A percentile compares a stretch with the other conserved stretches of the same genome.
Evolutionary conservation across 2,329 filamentous ascomycete genomes (phyloP).

Genomic region (Fusarium tricinctum): DNA sequence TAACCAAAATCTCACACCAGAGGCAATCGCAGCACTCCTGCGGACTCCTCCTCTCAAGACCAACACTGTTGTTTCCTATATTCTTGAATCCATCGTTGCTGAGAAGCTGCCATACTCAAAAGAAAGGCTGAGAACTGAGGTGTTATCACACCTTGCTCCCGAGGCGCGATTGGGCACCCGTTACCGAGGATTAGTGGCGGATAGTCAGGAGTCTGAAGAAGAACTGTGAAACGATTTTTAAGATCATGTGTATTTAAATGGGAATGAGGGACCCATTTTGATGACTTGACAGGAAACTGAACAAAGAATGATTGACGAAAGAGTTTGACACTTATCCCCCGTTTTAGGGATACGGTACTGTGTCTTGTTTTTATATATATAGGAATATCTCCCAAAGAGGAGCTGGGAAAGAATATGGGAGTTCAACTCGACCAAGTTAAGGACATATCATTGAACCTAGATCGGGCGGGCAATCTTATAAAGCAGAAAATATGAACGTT

Average conservation of each 20-base stretch:
- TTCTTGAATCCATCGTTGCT: constrained; percentile 67
- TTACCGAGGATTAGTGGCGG: constrained; percentile 50
- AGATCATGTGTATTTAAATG: background rate
- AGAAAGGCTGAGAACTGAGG: constrained; percentile 60
- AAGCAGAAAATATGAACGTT: no score
- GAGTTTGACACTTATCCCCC: background rate
- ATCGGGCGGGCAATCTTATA: background rate
- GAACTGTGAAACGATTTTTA: background rate
- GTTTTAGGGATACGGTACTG: background rate
- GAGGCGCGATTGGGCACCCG: constrained; percentile 22
- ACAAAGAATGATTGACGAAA: constrained; percentile 14
- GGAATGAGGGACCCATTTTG: background rate
- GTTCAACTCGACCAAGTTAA: background rate
- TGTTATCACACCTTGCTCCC: constrained; percentile 57
- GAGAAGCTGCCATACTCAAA: constrained; percentile 67
- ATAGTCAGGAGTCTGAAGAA: constrained; percentile 14
- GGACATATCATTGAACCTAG: background rate
- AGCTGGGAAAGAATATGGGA: background rate
- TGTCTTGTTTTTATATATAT: background rate
- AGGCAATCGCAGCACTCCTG: constrained; percentile 67
- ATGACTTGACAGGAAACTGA: background rate
- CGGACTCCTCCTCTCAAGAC: constrained; percentile 71
- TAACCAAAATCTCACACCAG: constrained; percentile 63
- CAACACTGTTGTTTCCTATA: constrained; percentile 70
- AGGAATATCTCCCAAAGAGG: background rate